Evolutionary conservation across 2,329 filamentous ascomycete genomes (phyloP).

Genomic region (Hymenoscyphus linearis): DNA sequence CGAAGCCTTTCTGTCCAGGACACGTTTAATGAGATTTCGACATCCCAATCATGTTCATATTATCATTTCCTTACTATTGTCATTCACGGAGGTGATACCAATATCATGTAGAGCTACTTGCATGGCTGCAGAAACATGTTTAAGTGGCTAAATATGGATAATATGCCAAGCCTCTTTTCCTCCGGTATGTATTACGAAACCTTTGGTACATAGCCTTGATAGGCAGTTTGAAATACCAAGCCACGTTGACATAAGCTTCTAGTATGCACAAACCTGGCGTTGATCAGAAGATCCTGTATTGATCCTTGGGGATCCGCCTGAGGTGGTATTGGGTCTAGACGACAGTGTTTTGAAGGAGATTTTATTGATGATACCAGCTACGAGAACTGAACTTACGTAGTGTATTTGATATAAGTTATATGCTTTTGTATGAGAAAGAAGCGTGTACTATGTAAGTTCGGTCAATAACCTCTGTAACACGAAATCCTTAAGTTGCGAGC

Average conservation of each 20-base stretch:
- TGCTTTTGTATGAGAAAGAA: no score
- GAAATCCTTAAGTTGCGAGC: background rate
- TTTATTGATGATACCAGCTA: background rate
- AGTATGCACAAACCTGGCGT: background rate
- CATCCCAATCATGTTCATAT: background rate
- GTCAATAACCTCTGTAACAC: no score
- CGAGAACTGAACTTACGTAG: background rate
- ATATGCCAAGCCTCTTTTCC: background rate
- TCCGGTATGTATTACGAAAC: background rate
- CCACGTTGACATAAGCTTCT: background rate
- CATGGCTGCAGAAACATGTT: background rate
- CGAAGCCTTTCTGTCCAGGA: no score
- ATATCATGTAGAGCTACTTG: background rate
- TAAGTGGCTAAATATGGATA: background rate
- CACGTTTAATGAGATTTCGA: background rate
- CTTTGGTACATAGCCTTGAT: background rate
- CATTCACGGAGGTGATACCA: background rate
- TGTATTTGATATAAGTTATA: no score
- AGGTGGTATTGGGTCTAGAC: background rate
- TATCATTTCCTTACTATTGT: background rate
- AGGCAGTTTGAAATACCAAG: background rate
- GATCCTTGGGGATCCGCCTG: background rate
- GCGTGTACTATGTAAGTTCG: no score
- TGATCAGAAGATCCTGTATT: background rate
- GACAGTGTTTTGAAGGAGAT: background rate